Evolutionary conservation across 768 basidiomycete genomes (phyloP).

Genomic region (Rhodotorula toruloides): DNA sequence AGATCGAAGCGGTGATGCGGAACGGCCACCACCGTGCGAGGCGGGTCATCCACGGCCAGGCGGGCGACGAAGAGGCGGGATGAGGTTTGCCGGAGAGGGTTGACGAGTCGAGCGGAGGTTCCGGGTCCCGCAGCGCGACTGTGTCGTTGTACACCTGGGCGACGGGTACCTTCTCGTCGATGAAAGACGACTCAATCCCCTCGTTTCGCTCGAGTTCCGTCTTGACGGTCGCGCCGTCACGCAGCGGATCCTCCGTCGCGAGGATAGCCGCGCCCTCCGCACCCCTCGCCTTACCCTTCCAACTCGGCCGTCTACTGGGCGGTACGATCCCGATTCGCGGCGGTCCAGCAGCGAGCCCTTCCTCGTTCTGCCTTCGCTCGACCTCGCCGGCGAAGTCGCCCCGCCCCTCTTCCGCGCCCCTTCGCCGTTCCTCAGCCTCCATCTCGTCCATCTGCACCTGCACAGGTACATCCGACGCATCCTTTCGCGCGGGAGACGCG

Average conservation of each 20-base stretch:
- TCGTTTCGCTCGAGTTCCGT: not conserved
- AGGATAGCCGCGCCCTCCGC: not conserved
- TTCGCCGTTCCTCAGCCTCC: not conserved
- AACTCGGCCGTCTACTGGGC: not conserved
- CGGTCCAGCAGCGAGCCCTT: not conserved
- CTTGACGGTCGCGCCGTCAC: constrained; percentile 3
- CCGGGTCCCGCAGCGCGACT: not conserved
- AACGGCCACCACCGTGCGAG: constrained; percentile 11
- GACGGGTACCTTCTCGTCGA: not conserved
- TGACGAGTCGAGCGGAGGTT: not conserved
- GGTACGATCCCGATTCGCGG: not conserved
- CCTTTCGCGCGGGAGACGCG: not conserved
- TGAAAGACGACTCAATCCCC: not conserved
- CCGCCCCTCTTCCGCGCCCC: no score
- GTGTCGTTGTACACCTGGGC: not conserved
- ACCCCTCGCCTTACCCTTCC: not conserved
- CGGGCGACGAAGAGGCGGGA: not conserved
- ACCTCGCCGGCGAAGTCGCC: not conserved
- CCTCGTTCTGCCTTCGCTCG: not conserved
- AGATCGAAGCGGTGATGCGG: not conserved
- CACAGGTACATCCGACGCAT: not conserved
- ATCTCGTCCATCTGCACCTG: not conserved
- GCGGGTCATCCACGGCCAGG: not conserved
- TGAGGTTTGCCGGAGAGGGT: not conserved
- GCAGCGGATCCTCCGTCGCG: not conserved